phyloP scores from a whole-genome alignment of 805 yeast genomes.

The Metahyphopichia silvanorum region DNA sequence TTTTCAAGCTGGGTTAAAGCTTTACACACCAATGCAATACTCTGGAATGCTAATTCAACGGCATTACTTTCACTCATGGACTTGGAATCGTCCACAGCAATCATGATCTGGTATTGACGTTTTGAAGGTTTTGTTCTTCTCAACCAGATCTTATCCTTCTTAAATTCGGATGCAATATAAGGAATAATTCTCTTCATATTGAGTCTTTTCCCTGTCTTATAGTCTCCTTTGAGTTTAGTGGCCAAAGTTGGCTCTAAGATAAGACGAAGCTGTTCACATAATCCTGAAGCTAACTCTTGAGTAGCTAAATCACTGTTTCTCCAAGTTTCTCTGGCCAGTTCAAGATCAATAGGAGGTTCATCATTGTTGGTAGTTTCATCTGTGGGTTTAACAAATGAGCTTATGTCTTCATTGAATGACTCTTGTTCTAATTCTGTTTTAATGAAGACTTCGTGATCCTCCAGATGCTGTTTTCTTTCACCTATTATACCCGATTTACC shows the following conservation, averaged over 20 bases:
- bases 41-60: constrained; percentile 88
- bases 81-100: constrained; percentile 94
- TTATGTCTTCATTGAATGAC: constrained; percentile 14
- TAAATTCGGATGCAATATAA: constrained; percentile 94
- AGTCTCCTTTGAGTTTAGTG: constrained; percentile 93
- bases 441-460: constrained; percentile 22
- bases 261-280: constrained; percentile 89
- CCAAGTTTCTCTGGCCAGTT: constrained; percentile 80
- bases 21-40: constrained; percentile 89
- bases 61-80: constrained; percentile 95
- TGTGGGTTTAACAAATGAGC: constrained; percentile 10
- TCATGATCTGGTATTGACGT: constrained; percentile 96
- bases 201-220: constrained; percentile 93
- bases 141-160: constrained; percentile 97
- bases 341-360: constrained; percentile 49
- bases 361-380: constrained; percentile 15
- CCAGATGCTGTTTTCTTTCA: constrained; percentile 36
- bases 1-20: constrained; percentile 92
- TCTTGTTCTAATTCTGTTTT: constrained; percentile 12
- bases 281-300: constrained; percentile 78
- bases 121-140: constrained; percentile 96
- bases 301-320: constrained; percentile 78
- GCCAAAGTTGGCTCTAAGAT: constrained; percentile 94
- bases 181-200: constrained; percentile 98
- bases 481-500: constrained; percentile 51